These are phyloP conservation scores for Pseudogymnoascus verrucosus DNA, from an alignment of 2,329 filamentous ascomycete genomes.

Conservation along the genomic window DNA sequence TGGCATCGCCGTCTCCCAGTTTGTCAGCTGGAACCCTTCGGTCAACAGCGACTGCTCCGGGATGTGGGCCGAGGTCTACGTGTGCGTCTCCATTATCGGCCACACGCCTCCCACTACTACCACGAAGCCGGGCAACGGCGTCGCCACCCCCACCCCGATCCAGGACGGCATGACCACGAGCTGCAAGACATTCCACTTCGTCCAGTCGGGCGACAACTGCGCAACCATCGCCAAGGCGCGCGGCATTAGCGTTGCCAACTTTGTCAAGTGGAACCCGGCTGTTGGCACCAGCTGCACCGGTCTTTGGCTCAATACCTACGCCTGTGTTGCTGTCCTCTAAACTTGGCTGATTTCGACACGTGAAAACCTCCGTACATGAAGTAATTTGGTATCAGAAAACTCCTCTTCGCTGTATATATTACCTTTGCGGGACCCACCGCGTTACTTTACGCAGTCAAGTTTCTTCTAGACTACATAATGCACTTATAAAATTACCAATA, in stretches of 20 bases:
- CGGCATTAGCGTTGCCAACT: conserved; percentile 19
- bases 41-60: conserved; percentile 21
- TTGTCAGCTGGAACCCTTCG: conserved; percentile 27
- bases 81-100: conserved; percentile 18
- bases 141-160: conserved; percentile 5
- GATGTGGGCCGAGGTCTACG: conserved; percentile 20
- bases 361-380: no score
- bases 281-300: conserved; percentile 19
- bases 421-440: no score
- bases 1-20: conserved; percentile 19
- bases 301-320: conserved; percentile 21
- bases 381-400: no score
- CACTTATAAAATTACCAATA: no score
- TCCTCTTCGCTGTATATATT: no score
- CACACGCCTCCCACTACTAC: background rate
- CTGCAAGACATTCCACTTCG: conserved; percentile 23
- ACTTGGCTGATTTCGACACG: no score
- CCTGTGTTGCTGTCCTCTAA: conserved; percentile 16
- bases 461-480: no score
- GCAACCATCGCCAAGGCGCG: conserved; percentile 12
- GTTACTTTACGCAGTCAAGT: no score
- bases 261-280: conserved; percentile 28
- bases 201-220: conserved; percentile 19
- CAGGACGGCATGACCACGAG: conserved; percentile 18
- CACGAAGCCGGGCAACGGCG: background rate